Base-by-base conservation (phyloP, 73 alveolate genomes). In the Uronychia setigera region DNA sequence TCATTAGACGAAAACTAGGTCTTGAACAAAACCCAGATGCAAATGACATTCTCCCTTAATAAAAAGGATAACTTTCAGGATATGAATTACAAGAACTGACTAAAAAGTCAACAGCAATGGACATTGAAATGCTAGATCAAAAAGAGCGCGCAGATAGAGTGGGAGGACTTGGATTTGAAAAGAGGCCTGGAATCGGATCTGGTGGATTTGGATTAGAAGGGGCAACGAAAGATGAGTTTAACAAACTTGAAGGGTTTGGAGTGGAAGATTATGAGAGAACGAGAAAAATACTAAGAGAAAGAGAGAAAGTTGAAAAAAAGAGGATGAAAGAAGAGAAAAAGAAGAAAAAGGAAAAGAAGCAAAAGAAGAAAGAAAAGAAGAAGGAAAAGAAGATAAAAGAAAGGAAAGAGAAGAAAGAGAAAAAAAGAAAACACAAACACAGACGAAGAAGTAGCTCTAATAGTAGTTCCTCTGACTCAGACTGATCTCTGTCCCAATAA, bases 361-460 rank as follows among this genome's bases (percentile, higher is more conserved):
- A 35, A 79, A 93, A 79, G 94, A 91, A 88, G 83, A 76, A 82
- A 93, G 79, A 74, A 84, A 93, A 91, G 78, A 81, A 84, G 79
- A 84, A 81, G 92, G 91, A 88, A 85, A 88, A 57, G 80, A 86
- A 34, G 87, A 95, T 88, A 95, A 93, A 80, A 88, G 85, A 83
- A 81, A 80, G 32, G 29, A 87, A 78, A 35, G 77, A 80, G n/a
- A 33, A 75, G 35, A 87, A 76, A 67, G 30, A 26, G 78, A 60
- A 59, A 84, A 57, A 58, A 33, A 31, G 1, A 87, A 35, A 29
- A 79, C 33, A 26, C 29, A 35, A 13, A 26, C n/a, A 74, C 60
- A 82, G 82, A 74, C 32, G n/a, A 31, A 30, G 34, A 30, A 82
- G 82, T 5, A n/a, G n/a, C n/a, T n/a, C n/a, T n/a, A n/a, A n/a